These are phyloP conservation scores for Ascochyta lentis DNA, from an alignment of 2,329 filamentous ascomycete genomes.

Conservation along the genomic window DNA sequence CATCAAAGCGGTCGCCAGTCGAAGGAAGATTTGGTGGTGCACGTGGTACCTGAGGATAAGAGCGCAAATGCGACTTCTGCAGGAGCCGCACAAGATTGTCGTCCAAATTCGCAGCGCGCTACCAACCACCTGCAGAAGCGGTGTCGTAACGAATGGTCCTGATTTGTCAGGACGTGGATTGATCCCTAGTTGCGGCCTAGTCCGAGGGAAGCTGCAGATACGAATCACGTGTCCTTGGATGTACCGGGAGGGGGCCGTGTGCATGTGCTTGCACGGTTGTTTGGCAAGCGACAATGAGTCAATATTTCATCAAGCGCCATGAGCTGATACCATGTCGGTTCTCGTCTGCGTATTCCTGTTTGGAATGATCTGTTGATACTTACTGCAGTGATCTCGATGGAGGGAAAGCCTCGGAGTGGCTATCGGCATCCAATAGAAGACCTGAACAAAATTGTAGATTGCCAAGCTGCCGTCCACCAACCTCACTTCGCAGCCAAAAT, in stretches of 20 bases:
- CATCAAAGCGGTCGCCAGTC: background rate
- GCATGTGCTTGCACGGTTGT: background rate
- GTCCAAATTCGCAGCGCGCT: constrained; percentile 25
- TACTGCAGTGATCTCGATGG: background rate
- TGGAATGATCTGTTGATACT: background rate
- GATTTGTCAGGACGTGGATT: constrained; percentile 29
- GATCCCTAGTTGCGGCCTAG: constrained; percentile 31
- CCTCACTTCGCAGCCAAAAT: constrained; percentile 19
- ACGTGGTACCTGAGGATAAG: constrained; percentile 12
- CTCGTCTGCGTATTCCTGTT: background rate
- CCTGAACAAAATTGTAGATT: constrained; percentile 3
- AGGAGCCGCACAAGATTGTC: constrained; percentile 16
- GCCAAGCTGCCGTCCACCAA: constrained; percentile 16
- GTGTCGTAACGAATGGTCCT: constrained; percentile 29
- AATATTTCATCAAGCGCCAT: background rate
- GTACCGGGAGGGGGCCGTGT: constrained; percentile 16
- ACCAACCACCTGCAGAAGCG: constrained; percentile 26
- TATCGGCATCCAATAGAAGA: constrained; percentile 8
- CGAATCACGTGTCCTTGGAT: constrained; percentile 23
- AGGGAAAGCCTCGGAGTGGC: background rate
- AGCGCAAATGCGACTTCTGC: background rate
- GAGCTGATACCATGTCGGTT: background rate
- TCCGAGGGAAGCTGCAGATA: constrained; percentile 21
- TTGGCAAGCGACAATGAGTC: background rate
- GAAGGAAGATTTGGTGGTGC: constrained; percentile 4